These are phyloP conservation scores for Calonectria naviculata DNA, from an alignment of 2,329 filamentous ascomycete genomes.

Conservation along the genomic window DNA sequence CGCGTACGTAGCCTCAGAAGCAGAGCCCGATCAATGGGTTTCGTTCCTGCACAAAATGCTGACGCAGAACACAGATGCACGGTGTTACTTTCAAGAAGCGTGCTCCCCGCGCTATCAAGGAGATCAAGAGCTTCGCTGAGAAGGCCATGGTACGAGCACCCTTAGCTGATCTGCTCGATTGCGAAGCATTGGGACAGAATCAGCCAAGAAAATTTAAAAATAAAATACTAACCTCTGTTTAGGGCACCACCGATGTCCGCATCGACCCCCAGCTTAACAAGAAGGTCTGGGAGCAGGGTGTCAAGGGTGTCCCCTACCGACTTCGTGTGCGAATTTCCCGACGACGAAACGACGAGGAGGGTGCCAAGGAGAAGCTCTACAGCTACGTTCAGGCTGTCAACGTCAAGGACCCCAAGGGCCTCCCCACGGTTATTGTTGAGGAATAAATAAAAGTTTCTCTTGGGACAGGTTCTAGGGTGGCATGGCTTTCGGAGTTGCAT, in stretches of 20 bases:
- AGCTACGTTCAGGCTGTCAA: constrained; percentile 99
- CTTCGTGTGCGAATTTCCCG: constrained; percentile 98
- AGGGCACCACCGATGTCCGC: constrained; percentile 98
- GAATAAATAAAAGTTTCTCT: constrained; percentile 64
- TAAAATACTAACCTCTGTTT: constrained; percentile 34
- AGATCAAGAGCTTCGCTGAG: constrained; percentile 95
- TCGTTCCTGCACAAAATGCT: constrained; percentile 25
- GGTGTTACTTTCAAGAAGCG: constrained; percentile 99
- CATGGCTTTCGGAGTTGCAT: constrained; percentile 61
- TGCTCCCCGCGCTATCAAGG: constrained; percentile 98
- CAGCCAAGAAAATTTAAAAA: constrained; percentile 7
- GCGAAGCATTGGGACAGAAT: constrained; percentile 23
- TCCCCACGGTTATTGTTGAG: constrained; percentile 90
- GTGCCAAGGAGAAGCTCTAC: constrained; percentile 99
- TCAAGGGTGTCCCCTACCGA: constrained; percentile 99
- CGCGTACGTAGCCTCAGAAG: constrained; percentile 58
- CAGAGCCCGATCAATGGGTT: constrained; percentile 24
- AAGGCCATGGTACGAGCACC: constrained; percentile 88
- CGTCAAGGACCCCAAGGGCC: constrained; percentile 99
- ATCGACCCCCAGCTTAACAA: constrained; percentile 99
- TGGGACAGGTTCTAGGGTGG: constrained; percentile 56
- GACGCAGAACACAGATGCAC: constrained; percentile 75
- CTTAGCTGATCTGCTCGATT: constrained; percentile 15
- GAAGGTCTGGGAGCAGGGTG: constrained; percentile 99
- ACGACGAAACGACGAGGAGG: constrained; percentile 99